Evolutionary conservation across 2,329 filamentous ascomycete species (phyloP).

Genomic region (Calycina herbarum): DNA sequence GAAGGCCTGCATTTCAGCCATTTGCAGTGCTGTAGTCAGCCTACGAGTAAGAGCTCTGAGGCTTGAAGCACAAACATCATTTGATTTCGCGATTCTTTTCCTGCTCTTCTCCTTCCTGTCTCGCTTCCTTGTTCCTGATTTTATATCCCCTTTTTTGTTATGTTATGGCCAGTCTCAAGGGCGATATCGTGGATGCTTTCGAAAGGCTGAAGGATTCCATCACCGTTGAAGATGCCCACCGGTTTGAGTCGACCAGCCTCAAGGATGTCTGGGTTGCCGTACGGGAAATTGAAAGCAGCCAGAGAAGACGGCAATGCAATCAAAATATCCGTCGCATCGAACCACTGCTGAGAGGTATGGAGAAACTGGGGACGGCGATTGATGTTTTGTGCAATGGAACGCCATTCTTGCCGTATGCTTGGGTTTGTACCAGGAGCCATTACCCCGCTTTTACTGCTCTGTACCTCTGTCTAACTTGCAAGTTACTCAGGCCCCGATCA

Average conservation of each 20-base stretch:
- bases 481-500: slow-evolving; percentile 16
- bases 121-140: too few species aligned
- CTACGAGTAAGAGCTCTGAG: too few species aligned
- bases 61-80: too few species aligned
- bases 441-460: too few species aligned
- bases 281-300: slow-evolving; percentile 41
- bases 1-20: too few species aligned
- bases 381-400: slow-evolving; percentile 49
- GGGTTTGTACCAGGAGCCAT: slow-evolving; percentile 31
- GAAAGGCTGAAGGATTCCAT: slow-evolving; percentile 19
- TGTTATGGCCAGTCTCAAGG: too few species aligned
- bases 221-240: slow-evolving; percentile 16
- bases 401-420: slow-evolving; percentile 46
- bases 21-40: too few species aligned
- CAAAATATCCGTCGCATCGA: slow-evolving; percentile 46
- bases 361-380: slow-evolving; percentile 44
- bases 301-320: slow-evolving; percentile 41
- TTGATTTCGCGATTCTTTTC: too few species aligned
- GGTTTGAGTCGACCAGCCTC: slow-evolving; percentile 36
- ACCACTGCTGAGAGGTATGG: slow-evolving; percentile 44
- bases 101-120: too few species aligned
- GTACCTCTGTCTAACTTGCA: neutral
- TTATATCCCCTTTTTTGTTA: too few species aligned
- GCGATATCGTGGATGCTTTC: slow-evolving; percentile 16
- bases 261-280: slow-evolving; percentile 41